Evolutionary conservation across 768 basidiomycete genomes (phyloP), one percentile per base, ranked within the genome.

Genomic region (Tulasnella sp.): DNA sequence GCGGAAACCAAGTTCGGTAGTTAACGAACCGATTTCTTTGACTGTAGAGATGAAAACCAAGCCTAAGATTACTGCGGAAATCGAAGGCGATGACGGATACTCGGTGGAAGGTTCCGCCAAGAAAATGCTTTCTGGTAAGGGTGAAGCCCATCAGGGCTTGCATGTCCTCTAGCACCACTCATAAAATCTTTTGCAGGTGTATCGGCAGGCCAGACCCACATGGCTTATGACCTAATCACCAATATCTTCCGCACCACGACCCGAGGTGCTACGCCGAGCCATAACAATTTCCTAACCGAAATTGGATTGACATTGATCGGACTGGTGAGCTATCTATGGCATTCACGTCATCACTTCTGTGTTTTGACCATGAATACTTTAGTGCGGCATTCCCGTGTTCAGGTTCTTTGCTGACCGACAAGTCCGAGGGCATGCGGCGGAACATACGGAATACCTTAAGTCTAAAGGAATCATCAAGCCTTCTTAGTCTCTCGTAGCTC

Each of bases 141-240:
- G 64, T 28, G 64, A 22, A 28, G 12, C 64, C 28, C 14, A 11
- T 11, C 16, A 28, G 6, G 12, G 9, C 31, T 14, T 9, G 77
- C 22, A 31, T 34, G 14, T 44, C 9, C 31, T 72, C 16, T 48
- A n/a, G 44, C 50, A 46, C 54, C 2, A 34, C 54, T 31, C 50
- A 64, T 31, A 58, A 72, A 42, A 72, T 18, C 73, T 40, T 41
- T 42, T 24, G 7, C 82, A 92, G 95, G 95, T 34, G 88, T 97
- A 16, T 88, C 91, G 83, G 89, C 87, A 28, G 92, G 92, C 41
- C 86, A 94, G 4, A 91, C 89, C 78, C 93, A 96, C 81, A 95
- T 96, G 80, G 91, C 93, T 0, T 90, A 89, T 31, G 93, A 96
- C 83, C 86, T 94, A 42, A 89, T 92, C 46, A 91, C 92, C 3